These are phyloP conservation scores for Potentilla sterilis DNA, from an alignment of 306 rosid genomes.

Conservation along the genomic window DNA sequence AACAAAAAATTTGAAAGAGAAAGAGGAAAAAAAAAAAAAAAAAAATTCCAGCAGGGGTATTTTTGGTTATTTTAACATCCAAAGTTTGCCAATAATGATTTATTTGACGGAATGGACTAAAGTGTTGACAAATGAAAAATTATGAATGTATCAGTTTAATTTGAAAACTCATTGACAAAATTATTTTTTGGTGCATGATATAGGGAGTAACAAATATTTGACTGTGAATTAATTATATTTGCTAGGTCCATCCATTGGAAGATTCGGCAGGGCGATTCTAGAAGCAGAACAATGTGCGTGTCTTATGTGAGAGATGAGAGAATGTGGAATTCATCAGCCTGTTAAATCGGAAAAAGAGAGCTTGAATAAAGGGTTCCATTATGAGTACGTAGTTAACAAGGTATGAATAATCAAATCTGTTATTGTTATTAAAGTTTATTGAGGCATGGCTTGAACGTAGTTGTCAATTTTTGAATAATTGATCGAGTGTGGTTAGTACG, in stretches of 20 bases:
- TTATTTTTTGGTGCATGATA: too few relatives aligned
- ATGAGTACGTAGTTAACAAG: neutral
- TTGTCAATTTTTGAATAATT: neutral
- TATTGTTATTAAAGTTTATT: neutral
- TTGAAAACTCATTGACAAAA: too few relatives aligned
- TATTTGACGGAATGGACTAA: too few relatives aligned
- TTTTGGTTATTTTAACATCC: too few relatives aligned
- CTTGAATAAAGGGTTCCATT: neutral
- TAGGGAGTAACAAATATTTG: too few relatives aligned
- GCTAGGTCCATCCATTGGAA: conserved; percentile 1
- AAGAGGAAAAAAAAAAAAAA: too few relatives aligned
- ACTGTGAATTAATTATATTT: neutral
- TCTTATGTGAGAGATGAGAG: neutral
- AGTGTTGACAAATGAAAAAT: too few relatives aligned
- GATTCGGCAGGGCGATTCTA: neutral
- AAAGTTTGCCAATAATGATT: too few relatives aligned
- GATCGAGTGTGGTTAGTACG: neutral
- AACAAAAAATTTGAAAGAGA: too few relatives aligned
- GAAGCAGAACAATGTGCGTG: neutral
- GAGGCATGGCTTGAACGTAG: neutral
- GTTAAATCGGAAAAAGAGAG: neutral
- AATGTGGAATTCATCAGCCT: neutral
- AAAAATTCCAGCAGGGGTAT: too few relatives aligned
- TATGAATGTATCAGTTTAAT: too few relatives aligned
- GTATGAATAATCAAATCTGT: neutral